Evolutionary conservation across 257 asterid genomes (phyloP), one percentile per base, ranked within the genome.

Genomic region (Solanum lycopersicoides): DNA sequence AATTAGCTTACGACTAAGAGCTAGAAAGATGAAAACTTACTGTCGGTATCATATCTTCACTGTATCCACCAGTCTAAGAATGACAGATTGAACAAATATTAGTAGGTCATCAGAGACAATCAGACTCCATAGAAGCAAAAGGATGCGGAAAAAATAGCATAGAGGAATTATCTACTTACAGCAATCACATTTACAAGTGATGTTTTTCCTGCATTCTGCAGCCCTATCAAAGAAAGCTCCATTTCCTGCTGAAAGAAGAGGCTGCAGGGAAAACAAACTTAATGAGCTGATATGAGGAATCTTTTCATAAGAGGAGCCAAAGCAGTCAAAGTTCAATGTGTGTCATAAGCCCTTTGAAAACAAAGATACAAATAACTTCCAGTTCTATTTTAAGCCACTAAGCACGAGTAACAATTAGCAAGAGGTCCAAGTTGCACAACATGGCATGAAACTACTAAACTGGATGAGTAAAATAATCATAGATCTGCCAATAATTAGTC

Each of bases 31-130:
- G 86, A 87, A 15, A 50, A 93, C 98, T 91, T 60, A 97, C 99
- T 86, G 99, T 97, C 14, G 98, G 99, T 88, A 97, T 97, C 99
- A 97, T 97, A 90, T 97, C 99, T 93, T 97, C 99, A 56, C 98
- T 97, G 87, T 97, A 97, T 89, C 99, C 99, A 83, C 99, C 99
- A 41, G 99, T 97, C 99, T 97, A 85, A 63, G 88, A 82, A 89
- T 20, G 80, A 84, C 45, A 86, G 84, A 11, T 25, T 18, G 66
- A 45, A 79, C 41, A 50, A 50, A 30, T 45, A 65, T 44, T n/a
- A 89, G 89, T 85, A 87, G 65, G 86, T 59, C 82, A 87, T 53
- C 53, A 82, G 23, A 86, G 83, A 72, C 66, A 75, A 90, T 44
- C 65, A 50, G 69, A 50, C 30, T 50, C 16, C 85, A 82, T 18